Evolutionary conservation across 1,284 basidiomycete genomes (phyloP).

Genomic region (Naganishia liquefaciens): DNA sequence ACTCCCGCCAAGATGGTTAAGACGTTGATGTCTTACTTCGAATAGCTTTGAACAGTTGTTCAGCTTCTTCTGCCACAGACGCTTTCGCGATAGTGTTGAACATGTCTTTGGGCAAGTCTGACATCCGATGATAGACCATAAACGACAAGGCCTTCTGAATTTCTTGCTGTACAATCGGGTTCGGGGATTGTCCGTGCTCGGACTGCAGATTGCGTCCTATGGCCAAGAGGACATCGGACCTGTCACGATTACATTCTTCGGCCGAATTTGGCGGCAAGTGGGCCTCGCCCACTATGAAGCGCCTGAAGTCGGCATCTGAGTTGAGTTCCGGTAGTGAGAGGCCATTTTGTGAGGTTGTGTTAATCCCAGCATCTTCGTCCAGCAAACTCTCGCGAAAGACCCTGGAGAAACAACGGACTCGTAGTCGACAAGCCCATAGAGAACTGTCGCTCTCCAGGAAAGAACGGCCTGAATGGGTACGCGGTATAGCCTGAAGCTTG

Average conservation of each 20-base stretch:
- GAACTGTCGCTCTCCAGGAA: conserved; percentile 15
- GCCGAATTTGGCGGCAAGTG: not conserved
- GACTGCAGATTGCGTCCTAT: conserved; percentile 1
- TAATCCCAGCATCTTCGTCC: not conserved
- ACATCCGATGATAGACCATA: conserved; percentile 6
- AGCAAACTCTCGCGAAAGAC: not conserved
- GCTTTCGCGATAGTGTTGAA: not conserved
- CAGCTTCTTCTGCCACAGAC: conserved; percentile 7
- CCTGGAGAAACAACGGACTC: conserved; percentile 14
- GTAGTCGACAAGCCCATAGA: conserved; percentile 17
- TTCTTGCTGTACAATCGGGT: conserved; percentile 6
- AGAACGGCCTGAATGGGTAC: not conserved
- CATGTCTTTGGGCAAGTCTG: conserved; percentile 5
- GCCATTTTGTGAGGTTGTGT: not conserved
- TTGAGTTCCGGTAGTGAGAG: not conserved
- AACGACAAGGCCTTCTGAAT: conserved; percentile 14
- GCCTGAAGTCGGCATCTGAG: conserved; percentile 10
- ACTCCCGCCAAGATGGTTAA: not conserved
- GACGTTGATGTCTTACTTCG: not conserved
- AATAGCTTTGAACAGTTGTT: conserved; percentile 13
- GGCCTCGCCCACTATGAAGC: not conserved
- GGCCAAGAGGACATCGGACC: conserved; percentile 2
- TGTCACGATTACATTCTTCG: not conserved
- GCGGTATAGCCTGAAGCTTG: not conserved
- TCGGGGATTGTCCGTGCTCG: conserved; percentile 1